Percentiles rank a stretch among this genome's conserved stretches.
These are phyloP conservation scores for Penicillium soppii DNA, from an alignment of 495 filamentous ascomycete genomes.

Conservation along the genomic window DNA sequence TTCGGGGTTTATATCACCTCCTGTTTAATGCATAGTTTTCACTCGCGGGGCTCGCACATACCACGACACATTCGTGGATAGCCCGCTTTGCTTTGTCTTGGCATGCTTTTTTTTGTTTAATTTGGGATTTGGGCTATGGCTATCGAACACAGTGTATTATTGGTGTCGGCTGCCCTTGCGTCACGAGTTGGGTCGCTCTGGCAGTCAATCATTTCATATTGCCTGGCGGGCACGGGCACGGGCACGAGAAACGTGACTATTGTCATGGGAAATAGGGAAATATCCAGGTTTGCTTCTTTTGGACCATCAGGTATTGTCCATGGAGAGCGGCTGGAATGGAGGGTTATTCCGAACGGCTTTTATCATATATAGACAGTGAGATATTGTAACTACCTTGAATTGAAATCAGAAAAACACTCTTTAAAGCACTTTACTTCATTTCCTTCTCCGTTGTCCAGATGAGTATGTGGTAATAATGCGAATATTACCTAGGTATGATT, in stretches of 20 bases:
- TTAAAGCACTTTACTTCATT: neutral
- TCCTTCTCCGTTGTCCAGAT: neutral
- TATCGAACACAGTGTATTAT: conserved; percentile 1
- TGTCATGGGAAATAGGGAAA: conserved; percentile 3
- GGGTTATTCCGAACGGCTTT: conserved; percentile 1
- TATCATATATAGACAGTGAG: conserved; percentile 10
- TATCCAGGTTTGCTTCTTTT: conserved; percentile 8
- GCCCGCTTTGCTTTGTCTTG: neutral
- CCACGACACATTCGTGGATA: neutral
- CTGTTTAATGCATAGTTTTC: conserved; percentile 6
- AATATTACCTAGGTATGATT: too few species aligned
- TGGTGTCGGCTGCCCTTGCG: neutral
- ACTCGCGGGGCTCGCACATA: neutral
- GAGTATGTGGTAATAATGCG: neutral
- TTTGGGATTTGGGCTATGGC: neutral
- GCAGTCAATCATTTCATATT: conserved; percentile 12
- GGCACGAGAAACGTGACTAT: conserved; percentile 12
- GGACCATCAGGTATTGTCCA: conserved; percentile 21
- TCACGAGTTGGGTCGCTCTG: neutral
- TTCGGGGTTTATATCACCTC: conserved; percentile 5
- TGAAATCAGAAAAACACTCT: neutral
- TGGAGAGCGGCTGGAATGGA: conserved; percentile 7
- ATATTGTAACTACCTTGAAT: conserved; percentile 10
- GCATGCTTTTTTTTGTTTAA: neutral
- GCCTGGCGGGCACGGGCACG: conserved; percentile 27